Percentiles rank a stretch among this genome's conserved stretches.
Evolutionary conservation across 2,329 filamentous ascomycete genomes (phyloP).

Genomic region (Gremmenia infestans): DNA sequence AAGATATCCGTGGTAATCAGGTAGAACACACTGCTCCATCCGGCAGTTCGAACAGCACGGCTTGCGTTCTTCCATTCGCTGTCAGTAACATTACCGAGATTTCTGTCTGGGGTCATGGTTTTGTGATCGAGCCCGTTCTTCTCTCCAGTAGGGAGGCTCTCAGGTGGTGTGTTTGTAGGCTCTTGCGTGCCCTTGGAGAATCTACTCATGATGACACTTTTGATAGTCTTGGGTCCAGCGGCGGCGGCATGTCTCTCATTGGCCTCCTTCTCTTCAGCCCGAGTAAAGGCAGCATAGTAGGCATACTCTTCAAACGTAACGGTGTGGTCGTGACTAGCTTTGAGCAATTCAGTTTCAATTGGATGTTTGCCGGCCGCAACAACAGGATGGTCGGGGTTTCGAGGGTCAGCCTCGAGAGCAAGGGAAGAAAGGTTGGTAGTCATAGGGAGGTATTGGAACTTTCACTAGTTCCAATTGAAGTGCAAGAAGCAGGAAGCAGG

Average conservation of each 20-base stretch:
- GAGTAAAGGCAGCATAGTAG: slow-evolving; percentile 32
- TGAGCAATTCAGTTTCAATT: slow-evolving; percentile 15
- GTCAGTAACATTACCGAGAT: slow-evolving; percentile 26
- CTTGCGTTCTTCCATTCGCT: slow-evolving; percentile 44
- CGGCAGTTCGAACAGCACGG: slow-evolving; percentile 41
- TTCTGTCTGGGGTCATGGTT: no score
- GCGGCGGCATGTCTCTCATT: slow-evolving; percentile 16
- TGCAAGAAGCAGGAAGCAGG: no score
- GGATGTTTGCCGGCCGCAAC: slow-evolving; percentile 3
- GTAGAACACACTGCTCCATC: slow-evolving; percentile 40
- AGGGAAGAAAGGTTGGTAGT: slow-evolving; percentile 11
- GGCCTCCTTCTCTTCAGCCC: slow-evolving; percentile 29
- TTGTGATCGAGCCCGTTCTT: neutral
- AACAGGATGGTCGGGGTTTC: slow-evolving; percentile 15
- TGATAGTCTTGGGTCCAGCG: slow-evolving; percentile 18
- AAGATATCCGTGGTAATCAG: slow-evolving; percentile 25
- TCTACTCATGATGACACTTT: slow-evolving; percentile 18
- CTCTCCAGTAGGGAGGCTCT: neutral
- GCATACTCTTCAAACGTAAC: slow-evolving; percentile 34
- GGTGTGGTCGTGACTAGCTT: slow-evolving; percentile 26
- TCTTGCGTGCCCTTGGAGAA: slow-evolving; percentile 16
- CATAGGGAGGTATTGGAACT: slow-evolving; percentile 11
- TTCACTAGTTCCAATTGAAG: no score
- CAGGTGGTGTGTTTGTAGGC: no score
- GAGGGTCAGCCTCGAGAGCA: slow-evolving; percentile 24